Evolutionary conservation across 768 basidiomycete species (phyloP), one percentile per base, ranked within the genome.

Genomic region (Russula virescens): DNA sequence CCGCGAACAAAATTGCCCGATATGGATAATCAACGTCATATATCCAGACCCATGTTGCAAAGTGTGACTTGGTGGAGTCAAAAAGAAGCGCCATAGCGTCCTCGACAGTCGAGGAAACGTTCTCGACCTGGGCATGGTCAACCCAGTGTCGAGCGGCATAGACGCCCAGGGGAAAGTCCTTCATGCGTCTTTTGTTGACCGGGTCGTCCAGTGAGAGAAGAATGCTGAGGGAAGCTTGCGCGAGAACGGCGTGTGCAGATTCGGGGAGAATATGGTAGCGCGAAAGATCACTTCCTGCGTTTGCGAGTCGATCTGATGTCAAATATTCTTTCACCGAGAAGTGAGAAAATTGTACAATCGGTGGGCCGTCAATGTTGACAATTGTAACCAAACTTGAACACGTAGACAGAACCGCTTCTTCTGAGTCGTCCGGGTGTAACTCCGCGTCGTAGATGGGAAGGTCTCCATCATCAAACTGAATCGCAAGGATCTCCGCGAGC

Each of bases 341-440:
- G 26, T 50, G 49, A 16, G 49, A 50, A 19, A 50, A 50, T 50
- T 50, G 49, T 16, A 28, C 49, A 5, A 50, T 9, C 28, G 18
- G 35, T 21, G 48, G 5, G 28, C 49, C 50, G 5, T 23, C 1
- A 10, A 10, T 28, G 8, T 58, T 19, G 19, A 50, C 34, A 8
- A 60, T 31, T 23, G n/a, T 52, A 25, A 50, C 51, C 10, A 60
- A 43, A 18, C 58, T 49, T 18, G 58, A 42, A 31, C 58, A 60
- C 2, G 49, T 60, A 16, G 18, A 46, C 11, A 42, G 19, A 50
- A 60, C 18, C 1, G 38, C 40, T 0, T 23, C 47, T 46, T 42
- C 38, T 5, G 49, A 25, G 42, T 60, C 49, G 9, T 4, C 38
- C 4, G 50, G 26, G 7, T 49, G 58, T 19, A 60, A 52, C 9